Evolutionary conservation across 163 green algal genomes (phyloP).

Genomic region (Chloromonas sp.): DNA sequence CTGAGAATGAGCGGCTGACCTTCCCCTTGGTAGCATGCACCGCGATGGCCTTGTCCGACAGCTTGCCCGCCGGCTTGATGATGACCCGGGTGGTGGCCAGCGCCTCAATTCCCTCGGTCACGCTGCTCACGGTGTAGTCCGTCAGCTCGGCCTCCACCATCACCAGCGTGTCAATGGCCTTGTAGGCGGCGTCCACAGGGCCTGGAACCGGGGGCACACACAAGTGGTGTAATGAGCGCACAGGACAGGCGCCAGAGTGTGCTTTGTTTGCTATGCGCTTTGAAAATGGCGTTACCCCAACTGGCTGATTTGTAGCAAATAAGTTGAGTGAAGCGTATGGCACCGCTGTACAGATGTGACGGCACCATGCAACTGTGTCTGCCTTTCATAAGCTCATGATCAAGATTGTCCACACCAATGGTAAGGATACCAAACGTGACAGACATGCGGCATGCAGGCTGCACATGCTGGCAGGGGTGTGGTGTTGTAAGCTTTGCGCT

Average conservation of each 20-base stretch:
- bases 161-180: conserved; percentile 91
- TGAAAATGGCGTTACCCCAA: too few relatives aligned
- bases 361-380: too few relatives aligned
- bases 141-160: conserved; percentile 68
- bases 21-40: conserved; percentile 29
- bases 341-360: too few relatives aligned
- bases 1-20: conserved; percentile 37
- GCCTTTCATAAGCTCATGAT: too few relatives aligned
- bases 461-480: too few relatives aligned
- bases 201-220: conserved; percentile 24
- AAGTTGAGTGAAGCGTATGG: too few relatives aligned
- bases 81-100: conserved; percentile 79
- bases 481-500: too few relatives aligned
- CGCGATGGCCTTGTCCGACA: conserved; percentile 19
- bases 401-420: too few relatives aligned
- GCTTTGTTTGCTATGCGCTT: too few relatives aligned
- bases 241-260: neutral
- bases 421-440: too few relatives aligned
- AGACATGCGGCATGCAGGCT: too few relatives aligned
- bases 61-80: conserved; percentile 55
- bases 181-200: conserved; percentile 94
- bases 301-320: too few relatives aligned
- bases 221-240: neutral
- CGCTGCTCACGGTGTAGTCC: conserved; percentile 79
- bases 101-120: conserved; percentile 91